Evolutionary conservation across 148 eudicot genomes (phyloP).

Genomic region (Chenopodium berlandieri): DNA sequence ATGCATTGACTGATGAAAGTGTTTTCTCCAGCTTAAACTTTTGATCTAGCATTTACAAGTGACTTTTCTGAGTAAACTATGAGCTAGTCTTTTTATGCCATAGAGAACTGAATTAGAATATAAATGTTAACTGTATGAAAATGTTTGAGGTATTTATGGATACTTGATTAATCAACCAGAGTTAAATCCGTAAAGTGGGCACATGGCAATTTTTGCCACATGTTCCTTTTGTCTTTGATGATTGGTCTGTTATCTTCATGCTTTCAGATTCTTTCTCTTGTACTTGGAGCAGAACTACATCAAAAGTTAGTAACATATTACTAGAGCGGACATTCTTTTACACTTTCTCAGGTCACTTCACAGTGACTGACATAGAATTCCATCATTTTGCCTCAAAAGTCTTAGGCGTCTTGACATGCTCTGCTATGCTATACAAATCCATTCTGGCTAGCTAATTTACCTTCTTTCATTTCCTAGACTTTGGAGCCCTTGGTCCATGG

Average conservation of each 20-base stretch:
- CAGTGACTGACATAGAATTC: not conserved
- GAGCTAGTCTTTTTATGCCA: not conserved
- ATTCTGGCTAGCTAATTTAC: not conserved
- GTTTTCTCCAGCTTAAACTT: not conserved
- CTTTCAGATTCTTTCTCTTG: not conserved
- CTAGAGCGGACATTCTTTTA: not conserved
- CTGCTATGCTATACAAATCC: not conserved
- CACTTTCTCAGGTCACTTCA: not conserved
- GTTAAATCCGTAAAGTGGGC: no score
- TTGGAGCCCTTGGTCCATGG: conserved; percentile 86
- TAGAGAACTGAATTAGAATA: not conserved
- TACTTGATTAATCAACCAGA: no score
- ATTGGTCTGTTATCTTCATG: not conserved
- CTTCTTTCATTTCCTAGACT: conserved; percentile 33
- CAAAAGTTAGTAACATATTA: not conserved
- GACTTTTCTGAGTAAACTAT: not conserved
- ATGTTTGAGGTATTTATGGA: not conserved
- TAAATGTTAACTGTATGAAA: not conserved
- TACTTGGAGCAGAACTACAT: not conserved
- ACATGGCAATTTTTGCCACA: no score
- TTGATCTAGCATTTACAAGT: not conserved
- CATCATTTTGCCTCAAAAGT: conserved; percentile 1
- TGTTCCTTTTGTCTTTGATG: not conserved
- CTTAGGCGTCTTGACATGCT: not conserved
- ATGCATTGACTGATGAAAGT: not conserved